Evolutionary conservation across 257 asterid genomes (phyloP).

Genomic region (Cordia subcordata): DNA sequence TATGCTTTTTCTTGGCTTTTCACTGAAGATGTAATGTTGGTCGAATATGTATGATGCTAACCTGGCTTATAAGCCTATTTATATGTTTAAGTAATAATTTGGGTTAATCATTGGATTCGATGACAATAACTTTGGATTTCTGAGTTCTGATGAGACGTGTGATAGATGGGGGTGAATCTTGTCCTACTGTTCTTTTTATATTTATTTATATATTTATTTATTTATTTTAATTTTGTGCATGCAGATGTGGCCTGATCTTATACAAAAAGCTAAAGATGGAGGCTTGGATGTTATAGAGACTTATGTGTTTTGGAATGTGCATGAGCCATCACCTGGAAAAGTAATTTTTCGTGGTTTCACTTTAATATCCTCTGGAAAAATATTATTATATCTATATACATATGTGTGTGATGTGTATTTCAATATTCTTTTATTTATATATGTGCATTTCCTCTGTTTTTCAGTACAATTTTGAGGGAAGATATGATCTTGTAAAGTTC

Average conservation of each 20-base stretch:
- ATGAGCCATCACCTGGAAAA: conserved; percentile 86
- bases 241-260: conserved; percentile 95
- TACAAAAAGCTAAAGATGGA: conserved; percentile 91
- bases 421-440: not conserved
- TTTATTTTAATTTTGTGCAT: conserved; percentile 1
- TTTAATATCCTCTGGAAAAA: not conserved
- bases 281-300: conserved; percentile 88
- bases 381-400: not conserved
- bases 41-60: too few relatives aligned
- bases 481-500: conserved; percentile 72
- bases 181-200: not conserved
- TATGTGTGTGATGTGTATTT: not conserved
- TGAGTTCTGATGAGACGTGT: too few relatives aligned
- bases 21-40: not conserved
- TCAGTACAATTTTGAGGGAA: conserved; percentile 75
- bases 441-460: not conserved
- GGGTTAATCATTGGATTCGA: too few relatives aligned
- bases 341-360: conserved; percentile 27
- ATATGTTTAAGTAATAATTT: too few relatives aligned
- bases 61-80: too few relatives aligned
- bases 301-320: conserved; percentile 88
- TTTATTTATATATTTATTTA: not conserved
- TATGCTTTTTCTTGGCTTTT: not conserved
- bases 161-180: too few relatives aligned
- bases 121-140: too few relatives aligned